Evolutionary conservation across 1,284 basidiomycete genomes (phyloP).

Genomic region (Exobasidium cylindrosporum): DNA sequence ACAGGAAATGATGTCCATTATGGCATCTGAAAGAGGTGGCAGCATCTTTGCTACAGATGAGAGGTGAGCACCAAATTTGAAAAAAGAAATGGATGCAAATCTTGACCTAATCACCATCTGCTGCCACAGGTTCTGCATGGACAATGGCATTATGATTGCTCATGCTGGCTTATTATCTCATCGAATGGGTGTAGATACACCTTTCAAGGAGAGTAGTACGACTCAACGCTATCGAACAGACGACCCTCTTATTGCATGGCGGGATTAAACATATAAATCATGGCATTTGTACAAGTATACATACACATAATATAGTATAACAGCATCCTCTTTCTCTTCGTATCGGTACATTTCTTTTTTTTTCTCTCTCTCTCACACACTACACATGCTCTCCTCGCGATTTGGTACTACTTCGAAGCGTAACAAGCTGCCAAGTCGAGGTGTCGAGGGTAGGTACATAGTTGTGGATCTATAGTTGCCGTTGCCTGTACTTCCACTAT

Average conservation of each 20-base stretch:
- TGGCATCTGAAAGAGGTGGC: slow-evolving; percentile 86
- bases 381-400: background rate
- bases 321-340: background rate
- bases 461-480: background rate
- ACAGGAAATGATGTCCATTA: slow-evolving; percentile 98
- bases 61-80: slow-evolving; percentile 62
- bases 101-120: background rate
- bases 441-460: background rate
- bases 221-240: slow-evolving; percentile 53
- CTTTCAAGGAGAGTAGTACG: slow-evolving; percentile 47
- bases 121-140: slow-evolving; percentile 74
- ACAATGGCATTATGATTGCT: slow-evolving; percentile 99
- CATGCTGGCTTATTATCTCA: slow-evolving; percentile 90
- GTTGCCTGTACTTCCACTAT: too few relatives aligned
- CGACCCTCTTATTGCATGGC: slow-evolving; percentile 39
- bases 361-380: background rate
- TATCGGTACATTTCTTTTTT: background rate
- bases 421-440: background rate
- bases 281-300: background rate
- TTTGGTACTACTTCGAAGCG: background rate
- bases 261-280: slow-evolving; percentile 10
- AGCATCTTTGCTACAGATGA: slow-evolving; percentile 94
- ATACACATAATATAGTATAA: background rate
- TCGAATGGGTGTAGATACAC: slow-evolving; percentile 70
- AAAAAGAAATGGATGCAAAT: background rate